Conservation (phyloP, 352 stramenopile species). For the Phytophthora pseudosyringae region DNA sequence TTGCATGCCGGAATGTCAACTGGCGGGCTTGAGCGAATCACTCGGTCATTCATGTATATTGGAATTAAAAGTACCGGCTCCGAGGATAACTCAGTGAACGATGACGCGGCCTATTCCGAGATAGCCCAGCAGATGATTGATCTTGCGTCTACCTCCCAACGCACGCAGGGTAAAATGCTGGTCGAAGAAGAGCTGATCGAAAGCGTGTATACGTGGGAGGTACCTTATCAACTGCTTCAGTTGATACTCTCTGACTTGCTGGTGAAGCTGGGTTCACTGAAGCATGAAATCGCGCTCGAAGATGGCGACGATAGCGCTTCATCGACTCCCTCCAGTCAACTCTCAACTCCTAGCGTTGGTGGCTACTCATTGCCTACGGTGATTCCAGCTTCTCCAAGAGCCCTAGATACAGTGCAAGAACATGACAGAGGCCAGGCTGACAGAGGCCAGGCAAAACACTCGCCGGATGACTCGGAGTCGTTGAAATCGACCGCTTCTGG, state of each 20-base stretch:
- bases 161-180: slow-evolving; percentile 65
- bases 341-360: slow-evolving; percentile 49
- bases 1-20: slow-evolving; percentile 42
- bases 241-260: slow-evolving; percentile 78
- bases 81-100: slow-evolving; percentile 2
- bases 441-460: slow-evolving; percentile 17
- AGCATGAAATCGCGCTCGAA: slow-evolving; percentile 50
- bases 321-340: slow-evolving; percentile 61
- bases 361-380: slow-evolving; percentile 37
- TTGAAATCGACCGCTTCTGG: slow-evolving; percentile 18
- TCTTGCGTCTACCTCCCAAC: slow-evolving; percentile 45
- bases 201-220: slow-evolving; percentile 90
- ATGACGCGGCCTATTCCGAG: slow-evolving; percentile 38
- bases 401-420: slow-evolving; percentile 48
- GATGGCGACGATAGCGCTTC: slow-evolving; percentile 44
- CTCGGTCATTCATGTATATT: slow-evolving; percentile 81
- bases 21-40: slow-evolving; percentile 67
- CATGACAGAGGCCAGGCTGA: slow-evolving; percentile 25
- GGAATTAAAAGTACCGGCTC: slow-evolving; percentile 37
- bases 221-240: slow-evolving; percentile 86
- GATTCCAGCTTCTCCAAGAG: slow-evolving; percentile 34
- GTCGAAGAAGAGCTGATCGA: slow-evolving; percentile 89
- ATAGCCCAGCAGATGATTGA: slow-evolving; percentile 55
- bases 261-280: slow-evolving; percentile 70
- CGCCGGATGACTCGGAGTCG: slow-evolving; percentile 16